A percentile compares a stretch with the other conserved stretches of the same genome.
These are phyloP conservation scores for Russula vinacea DNA, from an alignment of 768 basidiomycete species.

Conservation along the genomic window DNA sequence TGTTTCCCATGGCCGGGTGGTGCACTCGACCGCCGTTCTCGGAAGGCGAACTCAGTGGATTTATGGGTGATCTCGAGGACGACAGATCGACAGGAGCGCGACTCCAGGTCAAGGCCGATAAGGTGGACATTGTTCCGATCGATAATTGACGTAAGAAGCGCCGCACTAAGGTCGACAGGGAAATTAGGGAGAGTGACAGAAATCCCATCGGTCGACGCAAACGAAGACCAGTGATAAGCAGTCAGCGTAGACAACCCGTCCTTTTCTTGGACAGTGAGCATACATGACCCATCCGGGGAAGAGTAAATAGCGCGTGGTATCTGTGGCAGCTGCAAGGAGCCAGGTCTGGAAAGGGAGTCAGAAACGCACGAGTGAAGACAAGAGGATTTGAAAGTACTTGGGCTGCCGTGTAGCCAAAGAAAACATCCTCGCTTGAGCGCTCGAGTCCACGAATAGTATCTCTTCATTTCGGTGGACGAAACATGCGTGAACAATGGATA, in stretches of 20 bases:
- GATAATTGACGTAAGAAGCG: slow-evolving; percentile 46
- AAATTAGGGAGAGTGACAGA: slow-evolving; percentile 36
- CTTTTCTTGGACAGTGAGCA: slow-evolving; percentile 39
- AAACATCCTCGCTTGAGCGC: slow-evolving; percentile 46
- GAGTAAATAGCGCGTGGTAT: slow-evolving; percentile 42
- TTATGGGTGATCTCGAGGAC: slow-evolving; percentile 53
- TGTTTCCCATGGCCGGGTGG: slow-evolving; percentile 25
- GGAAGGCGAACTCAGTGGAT: slow-evolving; percentile 55
- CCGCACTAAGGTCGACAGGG: slow-evolving; percentile 27
- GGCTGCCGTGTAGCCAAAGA: slow-evolving; percentile 54
- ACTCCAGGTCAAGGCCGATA: slow-evolving; percentile 40
- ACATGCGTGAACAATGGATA: slow-evolving; percentile 39
- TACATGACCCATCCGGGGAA: slow-evolving; percentile 55
- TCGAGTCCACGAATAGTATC: slow-evolving; percentile 48
- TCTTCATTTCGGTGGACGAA: slow-evolving; percentile 55
- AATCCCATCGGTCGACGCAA: slow-evolving; percentile 50
- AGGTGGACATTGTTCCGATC: slow-evolving; percentile 44
- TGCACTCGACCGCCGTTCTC: slow-evolving; percentile 39
- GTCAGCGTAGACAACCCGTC: slow-evolving; percentile 31
- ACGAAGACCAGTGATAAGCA: slow-evolving; percentile 56
- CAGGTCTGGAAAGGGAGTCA: slow-evolving; percentile 39
- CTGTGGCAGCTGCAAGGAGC: slow-evolving; percentile 41
- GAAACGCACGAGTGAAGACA: background rate
- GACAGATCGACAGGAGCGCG: slow-evolving; percentile 42
- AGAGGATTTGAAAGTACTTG: slow-evolving; percentile 37